Conservation (phyloP, 441 rosid genomes). For the Gossypium lobatum region DNA sequence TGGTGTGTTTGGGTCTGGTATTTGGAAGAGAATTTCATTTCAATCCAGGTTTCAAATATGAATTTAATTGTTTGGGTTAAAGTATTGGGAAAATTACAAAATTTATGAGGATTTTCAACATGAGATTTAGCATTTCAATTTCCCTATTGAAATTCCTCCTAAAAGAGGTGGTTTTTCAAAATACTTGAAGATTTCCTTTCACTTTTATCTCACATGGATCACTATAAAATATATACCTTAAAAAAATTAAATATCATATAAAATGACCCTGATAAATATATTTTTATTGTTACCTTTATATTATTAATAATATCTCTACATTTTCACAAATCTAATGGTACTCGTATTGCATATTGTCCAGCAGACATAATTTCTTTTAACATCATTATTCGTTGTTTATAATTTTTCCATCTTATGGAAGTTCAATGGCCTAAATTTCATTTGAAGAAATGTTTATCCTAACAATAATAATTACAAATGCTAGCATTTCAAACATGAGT, state of each 20-base stretch:
- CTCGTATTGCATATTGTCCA: neutral
- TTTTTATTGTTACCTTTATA: neutral
- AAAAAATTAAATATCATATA: neutral
- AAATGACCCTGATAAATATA: neutral
- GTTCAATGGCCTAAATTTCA: neutral
- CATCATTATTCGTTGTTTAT: neutral
- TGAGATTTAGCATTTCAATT: neutral
- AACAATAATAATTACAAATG: neutral
- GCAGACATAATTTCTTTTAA: neutral
- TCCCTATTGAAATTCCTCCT: neutral
- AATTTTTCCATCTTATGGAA: neutral
- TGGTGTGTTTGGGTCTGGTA: neutral
- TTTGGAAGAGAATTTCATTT: conserved; percentile 1
- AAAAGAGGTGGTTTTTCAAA: neutral
- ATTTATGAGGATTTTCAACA: neutral
- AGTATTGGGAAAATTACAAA: conserved; percentile 3
- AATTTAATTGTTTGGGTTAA: neutral
- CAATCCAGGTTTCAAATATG: neutral
- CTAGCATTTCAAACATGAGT: neutral
- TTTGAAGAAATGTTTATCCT: neutral
- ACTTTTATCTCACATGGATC: neutral
- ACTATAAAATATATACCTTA: neutral
- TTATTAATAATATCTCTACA: neutral
- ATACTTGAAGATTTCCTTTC: neutral
- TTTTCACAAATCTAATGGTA: neutral